phyloP scores from a whole-genome alignment of 164 flowering plant species.

The Tetrastigma voinierianum region DNA sequence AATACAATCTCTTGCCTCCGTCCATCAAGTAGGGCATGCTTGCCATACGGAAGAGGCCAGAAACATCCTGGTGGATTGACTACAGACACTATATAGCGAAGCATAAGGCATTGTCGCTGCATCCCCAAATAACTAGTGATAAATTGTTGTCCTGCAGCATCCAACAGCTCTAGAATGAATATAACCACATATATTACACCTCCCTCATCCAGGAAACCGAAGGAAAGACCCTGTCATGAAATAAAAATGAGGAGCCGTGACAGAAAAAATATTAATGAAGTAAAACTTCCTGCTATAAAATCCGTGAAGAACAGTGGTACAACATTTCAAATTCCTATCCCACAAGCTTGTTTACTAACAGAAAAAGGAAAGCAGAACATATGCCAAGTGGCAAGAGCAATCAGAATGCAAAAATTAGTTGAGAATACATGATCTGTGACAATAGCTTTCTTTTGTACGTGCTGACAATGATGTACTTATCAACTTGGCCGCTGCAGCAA shows the following conservation, averaged over 20 bases:
- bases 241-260: background rate
- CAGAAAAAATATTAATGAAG: no score
- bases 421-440: no score
- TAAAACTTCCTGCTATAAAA: no score
- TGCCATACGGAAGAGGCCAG: conserved; percentile 85
- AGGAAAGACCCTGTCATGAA: background rate
- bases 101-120: conserved; percentile 68
- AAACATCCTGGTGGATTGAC: conserved; percentile 74
- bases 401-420: no score
- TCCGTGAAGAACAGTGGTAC: no score
- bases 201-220: conserved; percentile 15
- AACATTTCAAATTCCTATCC: no score
- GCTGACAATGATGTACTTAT: no score
- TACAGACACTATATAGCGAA: conserved; percentile 69
- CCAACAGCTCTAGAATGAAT: conserved; percentile 98
- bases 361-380: no score
- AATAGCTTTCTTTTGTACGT: no score
- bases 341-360: no score
- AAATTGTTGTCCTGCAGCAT: conserved; percentile 90
- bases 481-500: no score
- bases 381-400: no score
- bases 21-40: conserved; percentile 35
- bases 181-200: conserved; percentile 49
- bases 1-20: background rate
- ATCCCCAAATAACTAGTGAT: conserved; percentile 80